Base-by-base conservation (phyloP, 345 rosid genomes). In the Dipteronia dyeriana region DNA sequence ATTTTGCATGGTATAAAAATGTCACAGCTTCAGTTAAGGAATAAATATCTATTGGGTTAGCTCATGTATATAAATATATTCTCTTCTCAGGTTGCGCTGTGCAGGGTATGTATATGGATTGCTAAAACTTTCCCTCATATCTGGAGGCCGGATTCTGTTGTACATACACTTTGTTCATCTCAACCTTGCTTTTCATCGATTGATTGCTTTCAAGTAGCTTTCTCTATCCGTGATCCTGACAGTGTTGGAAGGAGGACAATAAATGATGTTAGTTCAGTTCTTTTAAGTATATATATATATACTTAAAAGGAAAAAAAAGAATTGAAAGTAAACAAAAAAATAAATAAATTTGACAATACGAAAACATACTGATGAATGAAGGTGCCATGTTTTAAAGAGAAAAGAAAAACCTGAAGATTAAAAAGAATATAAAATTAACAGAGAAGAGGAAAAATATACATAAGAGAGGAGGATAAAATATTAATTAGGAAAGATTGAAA, bases 91-190 rank as follows among this genome's bases (percentile, higher is more conserved):
- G 93, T 80, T 80, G 92, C 98, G 22, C 75, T 95, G 76, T 92
- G 99, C 83, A 85, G 84, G 77, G 91, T 88, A 13, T 95, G 87
- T 71, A 75, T 68, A 76, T 85, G 92, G 84, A 90, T 93, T 87
- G 91, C 90, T 75, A 88, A 87, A 85, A 83, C 80, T 69, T 93
- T 94, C 70, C 97, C 97, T 47, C 91, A 85, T 82, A 83, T 95
- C 39, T 95, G 97, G 98, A 92, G 79, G 82, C 95, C 95, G 43
- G 88, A 91, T 76, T 88, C 79, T 84, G 89, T 92, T 78, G 71
- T 89, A 34, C 68, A 86, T 53, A 65, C 86, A 79, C 89, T 95
- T 79, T 85, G 85, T 81, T 77, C 81, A 81, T 85, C 93, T 25
- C 88, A 93, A 73, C 96, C 98, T 75, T 93, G 91, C 82, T 75